phyloP scores from a whole-genome alignment of 2,329 filamentous ascomycete species.

The Aspergillus udagawae region DNA sequence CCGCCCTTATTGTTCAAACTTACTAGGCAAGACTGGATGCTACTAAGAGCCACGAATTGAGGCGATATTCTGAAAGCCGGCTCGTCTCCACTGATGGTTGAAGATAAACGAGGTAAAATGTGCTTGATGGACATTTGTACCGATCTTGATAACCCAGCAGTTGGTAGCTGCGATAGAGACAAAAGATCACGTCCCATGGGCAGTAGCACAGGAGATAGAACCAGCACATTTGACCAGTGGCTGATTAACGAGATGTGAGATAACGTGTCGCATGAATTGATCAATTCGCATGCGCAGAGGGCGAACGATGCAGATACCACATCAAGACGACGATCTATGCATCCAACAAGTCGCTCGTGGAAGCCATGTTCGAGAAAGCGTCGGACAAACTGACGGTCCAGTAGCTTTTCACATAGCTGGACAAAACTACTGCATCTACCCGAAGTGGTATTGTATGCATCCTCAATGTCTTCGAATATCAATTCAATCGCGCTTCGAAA shows the following conservation, averaged over 20 bases:
- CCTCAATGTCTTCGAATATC: slow-evolving; percentile 57
- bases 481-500: slow-evolving; percentile 54
- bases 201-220: slow-evolving; percentile 25
- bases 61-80: slow-evolving; percentile 24
- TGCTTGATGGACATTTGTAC: slow-evolving; percentile 28
- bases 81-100: slow-evolving; percentile 21
- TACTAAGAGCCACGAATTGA: slow-evolving; percentile 30
- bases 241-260: slow-evolving; percentile 25
- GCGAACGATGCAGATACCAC: slow-evolving; percentile 29
- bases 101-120: slow-evolving; percentile 18
- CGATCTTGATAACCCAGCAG: slow-evolving; percentile 26
- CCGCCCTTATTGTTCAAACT: slow-evolving; percentile 30
- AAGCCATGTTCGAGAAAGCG: slow-evolving; percentile 69
- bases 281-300: slow-evolving; percentile 31
- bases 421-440: slow-evolving; percentile 51
- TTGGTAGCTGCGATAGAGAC: slow-evolving; percentile 17
- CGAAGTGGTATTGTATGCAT: slow-evolving; percentile 42
- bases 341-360: slow-evolving; percentile 64
- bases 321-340: slow-evolving; percentile 58
- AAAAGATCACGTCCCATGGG: slow-evolving; percentile 25
- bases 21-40: slow-evolving; percentile 29
- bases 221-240: slow-evolving; percentile 31
- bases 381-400: slow-evolving; percentile 37
- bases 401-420: slow-evolving; percentile 53
- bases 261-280: slow-evolving; percentile 23